These are phyloP conservation scores for Penicillium odoratum DNA, from an alignment of 495 filamentous ascomycete species.

Conservation along the genomic window DNA sequence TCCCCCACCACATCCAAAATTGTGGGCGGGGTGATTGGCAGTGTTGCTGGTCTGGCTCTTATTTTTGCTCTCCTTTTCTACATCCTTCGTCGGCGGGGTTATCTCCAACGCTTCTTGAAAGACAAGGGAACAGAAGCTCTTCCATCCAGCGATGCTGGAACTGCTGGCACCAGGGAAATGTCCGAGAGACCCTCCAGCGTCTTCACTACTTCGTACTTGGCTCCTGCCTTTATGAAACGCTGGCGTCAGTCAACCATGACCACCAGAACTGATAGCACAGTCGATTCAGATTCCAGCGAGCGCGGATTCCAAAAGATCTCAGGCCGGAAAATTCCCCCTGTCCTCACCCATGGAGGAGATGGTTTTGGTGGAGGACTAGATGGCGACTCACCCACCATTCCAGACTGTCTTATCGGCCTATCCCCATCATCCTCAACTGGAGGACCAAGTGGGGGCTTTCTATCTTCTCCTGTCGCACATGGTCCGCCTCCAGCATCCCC, in stretches of 20 bases:
- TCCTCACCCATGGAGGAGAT: conserved; percentile 67
- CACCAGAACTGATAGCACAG: conserved; percentile 44
- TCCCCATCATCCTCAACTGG: conserved; percentile 17
- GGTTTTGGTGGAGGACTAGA: conserved; percentile 59
- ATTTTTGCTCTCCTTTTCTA: conserved; percentile 55
- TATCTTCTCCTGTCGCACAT: conserved; percentile 26
- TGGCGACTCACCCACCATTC: conserved; percentile 23
- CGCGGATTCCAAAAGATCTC: conserved; percentile 63
- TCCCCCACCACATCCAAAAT: conserved; percentile 38
- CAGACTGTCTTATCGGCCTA: conserved; percentile 15
- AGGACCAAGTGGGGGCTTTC: conserved; percentile 14
- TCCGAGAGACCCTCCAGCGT: conserved; percentile 53
- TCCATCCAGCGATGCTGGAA: conserved; percentile 27
- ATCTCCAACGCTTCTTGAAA: conserved; percentile 15
- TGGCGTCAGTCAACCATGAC: conserved; percentile 41
- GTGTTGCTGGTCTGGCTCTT: conserved; percentile 62
- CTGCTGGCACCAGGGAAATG: conserved; percentile 36
- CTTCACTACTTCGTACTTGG: conserved; percentile 56
- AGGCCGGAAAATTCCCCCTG: conserved; percentile 70
- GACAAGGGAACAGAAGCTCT: conserved; percentile 25
- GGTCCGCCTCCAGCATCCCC: conserved; percentile 37
- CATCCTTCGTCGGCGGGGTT: conserved; percentile 52
- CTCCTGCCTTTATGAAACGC: conserved; percentile 46
- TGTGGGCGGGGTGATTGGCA: conserved; percentile 66
- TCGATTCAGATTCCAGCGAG: conserved; percentile 41